Base-by-base conservation (phyloP, 306 rosid species). In the Trifolium dubium region DNA sequence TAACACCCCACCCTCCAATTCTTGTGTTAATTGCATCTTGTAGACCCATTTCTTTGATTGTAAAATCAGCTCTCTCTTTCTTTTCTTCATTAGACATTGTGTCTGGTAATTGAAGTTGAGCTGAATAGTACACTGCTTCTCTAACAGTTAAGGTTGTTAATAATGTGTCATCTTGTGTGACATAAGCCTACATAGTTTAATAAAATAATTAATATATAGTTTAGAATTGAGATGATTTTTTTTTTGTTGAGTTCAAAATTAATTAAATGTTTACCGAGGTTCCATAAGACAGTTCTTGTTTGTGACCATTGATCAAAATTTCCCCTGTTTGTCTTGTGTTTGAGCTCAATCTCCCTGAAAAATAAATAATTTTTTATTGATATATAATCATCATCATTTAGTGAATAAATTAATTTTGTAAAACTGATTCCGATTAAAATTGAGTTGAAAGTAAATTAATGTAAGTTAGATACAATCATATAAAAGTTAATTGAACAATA, bases 1-100 rank as follows among this genome's bases (percentile, higher is more conserved):
- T 85, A 8, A 0, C 4, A n/a, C 88, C 83, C 88, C 80, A 85
- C 4, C 88, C 88, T 60, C 88, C 88, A 67, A 85, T 81, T 72
- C 85, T 81, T 4, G 88, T 85, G 80, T 85, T 49, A 1, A 66
- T 44, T n/a, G 85, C 70, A 39, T 84, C 83, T 74, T 84, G 85
- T 3, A 84, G 53, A 44, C 88, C 88, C 85, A 84, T 81, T 51
- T 85, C 85, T 78, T 51, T 80, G 4, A 84, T 77, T 73, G 85
- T 84, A 4, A 68, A 40, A 0, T 76, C 88, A 55, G 88, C 86
- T 72, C 80, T 79, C 18, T 82, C 78, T 60, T 63, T 79, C 44
- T 85, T 85, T 72, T 85, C 82, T 67, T 44, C 29, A 13, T 75
- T 75, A 0, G 86, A 71, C 82, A 85, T 79, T 17, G 80, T n/a